These are phyloP conservation scores for Penstemon davidsonii DNA, from an alignment of 257 asterid genomes.

Conservation along the genomic window DNA sequence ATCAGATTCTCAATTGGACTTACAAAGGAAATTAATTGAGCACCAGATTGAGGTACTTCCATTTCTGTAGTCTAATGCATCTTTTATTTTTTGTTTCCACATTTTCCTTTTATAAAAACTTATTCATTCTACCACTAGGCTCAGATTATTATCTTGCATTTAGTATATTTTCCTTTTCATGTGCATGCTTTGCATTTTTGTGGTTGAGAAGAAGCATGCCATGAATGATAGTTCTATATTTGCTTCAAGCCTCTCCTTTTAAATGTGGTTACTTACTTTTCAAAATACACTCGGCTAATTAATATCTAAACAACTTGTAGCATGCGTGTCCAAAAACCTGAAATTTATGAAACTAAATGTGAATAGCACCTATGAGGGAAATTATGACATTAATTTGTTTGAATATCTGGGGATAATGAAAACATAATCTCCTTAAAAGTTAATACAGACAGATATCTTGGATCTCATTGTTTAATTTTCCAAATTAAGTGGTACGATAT, in stretches of 20 bases:
- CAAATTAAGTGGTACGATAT: neutral
- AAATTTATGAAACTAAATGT: neutral
- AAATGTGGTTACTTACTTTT: neutral
- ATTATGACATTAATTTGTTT: neutral
- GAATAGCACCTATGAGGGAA: neutral
- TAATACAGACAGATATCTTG: neutral
- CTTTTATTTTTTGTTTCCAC: neutral
- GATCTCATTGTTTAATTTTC: neutral
- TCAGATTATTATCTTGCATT: neutral
- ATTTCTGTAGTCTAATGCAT: conserved; percentile 13
- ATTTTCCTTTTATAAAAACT: neutral
- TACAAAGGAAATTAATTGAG: conserved; percentile 41
- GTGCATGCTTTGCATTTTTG: neutral
- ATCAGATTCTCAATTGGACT: conserved; percentile 38
- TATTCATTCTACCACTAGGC: neutral
- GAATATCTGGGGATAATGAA: neutral
- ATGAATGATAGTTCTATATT: conserved; percentile 3
- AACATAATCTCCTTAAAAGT: neutral
- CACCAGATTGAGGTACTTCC: conserved; percentile 54
- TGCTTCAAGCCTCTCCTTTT: conserved; percentile 2
- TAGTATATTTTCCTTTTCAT: neutral
- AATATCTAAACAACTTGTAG: neutral
- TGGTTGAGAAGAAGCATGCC: neutral
- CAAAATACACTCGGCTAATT: neutral
- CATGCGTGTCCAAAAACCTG: neutral